Conservation (phyloP, 2,329 filamentous ascomycete species). For the Phialocephala subalpina region DNA sequence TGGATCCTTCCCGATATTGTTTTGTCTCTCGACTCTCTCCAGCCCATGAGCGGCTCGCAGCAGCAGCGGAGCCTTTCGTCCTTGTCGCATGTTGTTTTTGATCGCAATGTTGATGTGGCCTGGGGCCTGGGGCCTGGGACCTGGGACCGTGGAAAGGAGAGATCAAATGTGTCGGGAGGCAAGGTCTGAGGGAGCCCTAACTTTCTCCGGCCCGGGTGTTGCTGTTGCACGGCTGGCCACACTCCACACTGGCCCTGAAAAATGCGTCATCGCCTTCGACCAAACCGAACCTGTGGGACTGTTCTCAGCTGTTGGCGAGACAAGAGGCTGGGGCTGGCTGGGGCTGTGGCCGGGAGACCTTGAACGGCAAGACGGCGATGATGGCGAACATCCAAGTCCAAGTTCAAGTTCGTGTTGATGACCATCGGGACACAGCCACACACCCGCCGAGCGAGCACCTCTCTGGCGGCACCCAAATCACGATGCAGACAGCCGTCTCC, state of each 20-base stretch:
- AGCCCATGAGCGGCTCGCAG: too few species aligned
- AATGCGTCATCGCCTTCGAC: not conserved
- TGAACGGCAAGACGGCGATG: not conserved
- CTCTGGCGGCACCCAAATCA: too few species aligned
- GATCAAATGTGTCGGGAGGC: not conserved
- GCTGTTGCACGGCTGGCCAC: not conserved
- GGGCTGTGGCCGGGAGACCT: not conserved
- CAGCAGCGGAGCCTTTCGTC: not conserved
- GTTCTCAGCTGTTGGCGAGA: not conserved
- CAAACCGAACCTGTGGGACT: not conserved
- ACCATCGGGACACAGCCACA: too few species aligned
- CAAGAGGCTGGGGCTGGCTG: not conserved
- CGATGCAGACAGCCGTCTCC: not conserved
- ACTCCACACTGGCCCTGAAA: not conserved
- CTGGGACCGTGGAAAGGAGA: not conserved
- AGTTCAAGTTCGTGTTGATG: too few species aligned
- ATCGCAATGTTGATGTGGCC: too few species aligned
- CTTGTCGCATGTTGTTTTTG: not conserved
- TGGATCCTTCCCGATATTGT: conserved; percentile 9
- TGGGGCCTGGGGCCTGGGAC: not conserved
- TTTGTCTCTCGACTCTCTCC: conserved; percentile 2
- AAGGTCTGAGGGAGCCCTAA: not conserved
- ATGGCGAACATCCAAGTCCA: not conserved
- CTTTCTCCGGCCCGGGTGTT: conserved; percentile 3
- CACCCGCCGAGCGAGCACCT: too few species aligned